phyloP scores from a whole-genome alignment of 768 basidiomycete species.

The Cyathus striatus region DNA sequence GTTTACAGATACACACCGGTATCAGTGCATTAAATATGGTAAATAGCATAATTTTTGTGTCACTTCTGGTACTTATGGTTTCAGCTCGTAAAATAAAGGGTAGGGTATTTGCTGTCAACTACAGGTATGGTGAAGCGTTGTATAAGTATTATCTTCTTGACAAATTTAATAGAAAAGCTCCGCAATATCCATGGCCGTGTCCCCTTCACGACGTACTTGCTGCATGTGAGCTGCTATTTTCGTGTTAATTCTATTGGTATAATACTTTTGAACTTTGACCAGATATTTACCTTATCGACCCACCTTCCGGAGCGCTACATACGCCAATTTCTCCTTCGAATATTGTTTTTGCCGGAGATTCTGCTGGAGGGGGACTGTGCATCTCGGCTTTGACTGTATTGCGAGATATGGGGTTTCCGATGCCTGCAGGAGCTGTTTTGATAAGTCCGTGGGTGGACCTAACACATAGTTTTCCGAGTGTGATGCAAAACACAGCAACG shows the following conservation, averaged over 20 bases:
- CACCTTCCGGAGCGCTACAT: conserved; percentile 62
- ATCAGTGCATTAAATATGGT: conserved; percentile 57
- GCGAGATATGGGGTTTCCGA: conserved; percentile 63
- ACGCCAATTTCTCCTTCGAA: conserved; percentile 57
- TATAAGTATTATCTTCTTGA: not conserved
- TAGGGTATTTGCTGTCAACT: conserved; percentile 60
- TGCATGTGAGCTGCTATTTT: conserved; percentile 53
- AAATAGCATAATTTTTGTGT: conserved; percentile 1
- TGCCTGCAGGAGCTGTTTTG: conserved; percentile 72
- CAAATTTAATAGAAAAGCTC: conserved; percentile 52
- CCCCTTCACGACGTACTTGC: conserved; percentile 73
- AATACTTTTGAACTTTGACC: not conserved
- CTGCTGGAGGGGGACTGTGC: conserved; percentile 69
- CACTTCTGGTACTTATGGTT: conserved; percentile 9
- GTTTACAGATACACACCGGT: conserved; percentile 49
- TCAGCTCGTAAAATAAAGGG: conserved; percentile 68
- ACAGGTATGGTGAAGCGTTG: conserved; percentile 21
- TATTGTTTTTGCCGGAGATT: conserved; percentile 76
- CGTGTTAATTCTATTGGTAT: not conserved
- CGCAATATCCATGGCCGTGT: conserved; percentile 83
- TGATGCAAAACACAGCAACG: conserved; percentile 60
- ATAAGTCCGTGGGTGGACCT: conserved; percentile 84
- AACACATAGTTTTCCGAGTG: conserved; percentile 80
- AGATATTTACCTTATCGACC: conserved; percentile 74
- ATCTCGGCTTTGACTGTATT: conserved; percentile 57